Evolutionary conservation across 345 rosid genomes (phyloP).

Genomic region (Salix exigua): DNA sequence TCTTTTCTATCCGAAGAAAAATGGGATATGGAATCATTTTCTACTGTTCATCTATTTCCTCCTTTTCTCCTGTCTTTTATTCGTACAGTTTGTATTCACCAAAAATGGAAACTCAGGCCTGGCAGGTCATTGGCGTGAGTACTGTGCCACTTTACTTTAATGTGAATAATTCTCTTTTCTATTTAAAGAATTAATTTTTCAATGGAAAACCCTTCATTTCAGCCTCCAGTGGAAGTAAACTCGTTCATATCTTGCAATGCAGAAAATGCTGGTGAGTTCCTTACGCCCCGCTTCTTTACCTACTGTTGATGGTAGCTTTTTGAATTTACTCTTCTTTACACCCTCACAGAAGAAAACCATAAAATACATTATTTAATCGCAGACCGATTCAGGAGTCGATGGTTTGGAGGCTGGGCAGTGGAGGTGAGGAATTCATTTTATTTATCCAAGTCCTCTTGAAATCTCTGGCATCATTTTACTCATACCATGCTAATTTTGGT

Average conservation of each 20-base stretch:
- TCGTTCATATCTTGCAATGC: constrained; percentile 12
- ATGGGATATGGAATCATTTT: not conserved
- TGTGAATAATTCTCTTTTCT: not conserved
- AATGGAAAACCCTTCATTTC: constrained; percentile 19
- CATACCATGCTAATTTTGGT: not conserved
- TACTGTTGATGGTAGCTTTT: not conserved
- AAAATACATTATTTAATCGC: constrained; percentile 1
- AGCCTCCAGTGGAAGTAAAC: constrained; percentile 17
- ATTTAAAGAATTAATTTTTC: constrained; percentile 17
- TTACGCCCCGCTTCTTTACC: not conserved
- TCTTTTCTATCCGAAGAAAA: not conserved
- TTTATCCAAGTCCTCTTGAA: constrained; percentile 4
- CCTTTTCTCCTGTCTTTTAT: not conserved
- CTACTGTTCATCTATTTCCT: not conserved
- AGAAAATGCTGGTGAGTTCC: constrained; percentile 27
- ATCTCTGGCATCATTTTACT: not conserved
- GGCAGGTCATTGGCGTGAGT: not conserved
- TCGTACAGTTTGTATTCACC: not conserved
- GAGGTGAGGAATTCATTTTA: constrained; percentile 26
- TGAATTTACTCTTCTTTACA: not conserved
- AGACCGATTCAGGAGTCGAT: constrained; percentile 33
- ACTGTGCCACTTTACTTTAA: not conserved
- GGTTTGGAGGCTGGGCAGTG: constrained; percentile 41
- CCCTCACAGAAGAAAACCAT: constrained; percentile 24
- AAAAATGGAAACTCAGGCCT: constrained; percentile 7